These are phyloP conservation scores for Penicillium sp. DNA, from an alignment of 2,329 filamentous ascomycete genomes.

Conservation along the genomic window DNA sequence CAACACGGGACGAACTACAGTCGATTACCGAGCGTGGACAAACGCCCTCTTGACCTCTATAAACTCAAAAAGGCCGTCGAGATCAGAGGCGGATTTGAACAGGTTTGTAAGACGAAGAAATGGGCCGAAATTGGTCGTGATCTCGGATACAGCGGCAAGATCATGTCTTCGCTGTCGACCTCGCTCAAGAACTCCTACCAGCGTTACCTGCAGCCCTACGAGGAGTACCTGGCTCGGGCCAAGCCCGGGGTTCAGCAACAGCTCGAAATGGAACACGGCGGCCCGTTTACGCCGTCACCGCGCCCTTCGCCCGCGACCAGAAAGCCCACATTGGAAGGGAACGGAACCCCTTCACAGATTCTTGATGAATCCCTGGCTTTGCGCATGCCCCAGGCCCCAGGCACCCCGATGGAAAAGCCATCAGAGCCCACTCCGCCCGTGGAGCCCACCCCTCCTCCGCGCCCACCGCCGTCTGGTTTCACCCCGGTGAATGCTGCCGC, in stretches of 20 bases:
- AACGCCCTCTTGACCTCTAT: conserved; percentile 91
- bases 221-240: conserved; percentile 83
- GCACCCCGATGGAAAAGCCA: conserved; percentile 44
- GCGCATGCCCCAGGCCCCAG: conserved; percentile 52
- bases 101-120: conserved; percentile 95
- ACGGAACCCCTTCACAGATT: conserved; percentile 44
- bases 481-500: conserved; percentile 64
- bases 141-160: conserved; percentile 96
- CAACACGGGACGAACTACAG: conserved; percentile 93
- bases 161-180: conserved; percentile 97
- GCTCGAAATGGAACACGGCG: conserved; percentile 86
- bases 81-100: conserved; percentile 87
- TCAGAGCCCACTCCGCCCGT: conserved; percentile 33
- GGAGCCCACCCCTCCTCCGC: conserved; percentile 37
- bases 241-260: conserved; percentile 97
- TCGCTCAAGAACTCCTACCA: conserved; percentile 98
- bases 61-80: conserved; percentile 96
- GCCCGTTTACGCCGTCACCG: conserved; percentile 76
- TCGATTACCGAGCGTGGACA: conserved; percentile 92
- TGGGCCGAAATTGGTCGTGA: conserved; percentile 98
- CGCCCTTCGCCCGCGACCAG: conserved; percentile 66
- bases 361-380: conserved; percentile 64
- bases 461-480: conserved; percentile 50
- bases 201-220: conserved; percentile 93
- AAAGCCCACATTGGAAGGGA: conserved; percentile 34